Evolutionary conservation across 441 rosid species (phyloP).

Genomic region (Kokia cookei): DNA sequence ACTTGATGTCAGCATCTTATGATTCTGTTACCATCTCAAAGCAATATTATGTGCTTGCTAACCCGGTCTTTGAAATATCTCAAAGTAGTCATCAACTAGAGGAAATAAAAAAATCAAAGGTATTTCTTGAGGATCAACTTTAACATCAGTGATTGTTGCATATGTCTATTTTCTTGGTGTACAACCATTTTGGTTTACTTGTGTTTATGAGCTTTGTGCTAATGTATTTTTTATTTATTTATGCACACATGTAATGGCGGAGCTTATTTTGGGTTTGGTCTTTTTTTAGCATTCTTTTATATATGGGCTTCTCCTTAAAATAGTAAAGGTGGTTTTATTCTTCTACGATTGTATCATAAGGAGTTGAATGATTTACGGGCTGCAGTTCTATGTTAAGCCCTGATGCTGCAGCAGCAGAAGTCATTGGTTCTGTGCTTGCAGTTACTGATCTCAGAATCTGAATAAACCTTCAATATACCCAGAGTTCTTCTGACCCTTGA

Average conservation of each 20-base stretch:
- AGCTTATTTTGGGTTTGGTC: not conserved
- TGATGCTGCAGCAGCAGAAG: not conserved
- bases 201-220: not conserved
- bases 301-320: not conserved
- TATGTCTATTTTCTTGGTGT: not conserved
- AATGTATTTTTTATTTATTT: not conserved
- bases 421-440: not conserved
- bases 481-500: not conserved
- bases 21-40: slow-evolving; percentile 42
- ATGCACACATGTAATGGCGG: not conserved
- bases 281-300: not conserved
- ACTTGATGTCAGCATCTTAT: slow-evolving; percentile 51
- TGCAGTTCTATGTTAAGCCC: not conserved
- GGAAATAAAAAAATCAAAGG: slow-evolving; percentile 39
- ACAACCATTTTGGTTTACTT: not conserved
- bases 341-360: not conserved
- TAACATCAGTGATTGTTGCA: not conserved
- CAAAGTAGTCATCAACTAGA: slow-evolving; percentile 28
- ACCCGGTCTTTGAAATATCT: slow-evolving; percentile 37
- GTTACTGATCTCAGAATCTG: not conserved
- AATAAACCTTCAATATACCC: not conserved
- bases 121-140: slow-evolving; percentile 4
- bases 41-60: slow-evolving; percentile 48
- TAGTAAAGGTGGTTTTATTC: not conserved
- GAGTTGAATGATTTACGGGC: not conserved